phyloP scores from a whole-genome alignment of 169 alveolate species.

The Cryptosporidium felis region DNA sequence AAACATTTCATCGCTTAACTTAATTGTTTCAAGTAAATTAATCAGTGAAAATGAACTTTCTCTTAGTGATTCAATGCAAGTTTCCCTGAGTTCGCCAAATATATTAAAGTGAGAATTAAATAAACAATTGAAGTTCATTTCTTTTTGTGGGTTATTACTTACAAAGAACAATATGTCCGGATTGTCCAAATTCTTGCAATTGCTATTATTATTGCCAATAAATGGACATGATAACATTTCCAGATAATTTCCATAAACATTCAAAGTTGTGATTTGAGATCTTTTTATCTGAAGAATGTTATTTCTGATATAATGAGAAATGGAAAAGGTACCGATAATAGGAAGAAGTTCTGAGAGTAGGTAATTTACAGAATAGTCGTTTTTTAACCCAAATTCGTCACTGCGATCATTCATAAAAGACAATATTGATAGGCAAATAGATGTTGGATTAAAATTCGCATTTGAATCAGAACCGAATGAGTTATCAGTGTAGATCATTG shows the following conservation, averaged over 20 bases:
- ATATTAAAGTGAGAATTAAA: background rate
- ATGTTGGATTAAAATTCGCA: background rate
- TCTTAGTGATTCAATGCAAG: constrained; percentile 63
- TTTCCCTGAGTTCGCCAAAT: constrained; percentile 42
- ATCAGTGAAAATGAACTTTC: constrained; percentile 4
- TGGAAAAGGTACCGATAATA: constrained; percentile 11
- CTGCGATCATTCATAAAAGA: constrained; percentile 1
- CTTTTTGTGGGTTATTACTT: background rate
- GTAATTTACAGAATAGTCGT: background rate
- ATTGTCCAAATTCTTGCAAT: background rate
- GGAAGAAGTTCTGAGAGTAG: constrained; percentile 53
- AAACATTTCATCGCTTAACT: background rate
- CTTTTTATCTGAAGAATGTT: constrained; percentile 17
- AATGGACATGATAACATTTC: constrained; percentile 54
- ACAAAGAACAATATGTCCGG: background rate
- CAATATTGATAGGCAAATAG: background rate
- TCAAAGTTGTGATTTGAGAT: constrained; percentile 54
- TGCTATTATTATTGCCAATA: background rate
- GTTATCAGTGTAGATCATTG: background rate
- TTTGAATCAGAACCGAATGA: background rate
- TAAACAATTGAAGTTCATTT: background rate
- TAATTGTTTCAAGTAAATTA: constrained; percentile 6
- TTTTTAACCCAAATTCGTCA: background rate
- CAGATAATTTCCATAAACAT: constrained; percentile 21
- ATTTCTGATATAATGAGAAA: constrained; percentile 39